Evolutionary conservation across 2,329 filamentous ascomycete genomes (phyloP).

Genomic region (Aspergillus hiratsukae): DNA sequence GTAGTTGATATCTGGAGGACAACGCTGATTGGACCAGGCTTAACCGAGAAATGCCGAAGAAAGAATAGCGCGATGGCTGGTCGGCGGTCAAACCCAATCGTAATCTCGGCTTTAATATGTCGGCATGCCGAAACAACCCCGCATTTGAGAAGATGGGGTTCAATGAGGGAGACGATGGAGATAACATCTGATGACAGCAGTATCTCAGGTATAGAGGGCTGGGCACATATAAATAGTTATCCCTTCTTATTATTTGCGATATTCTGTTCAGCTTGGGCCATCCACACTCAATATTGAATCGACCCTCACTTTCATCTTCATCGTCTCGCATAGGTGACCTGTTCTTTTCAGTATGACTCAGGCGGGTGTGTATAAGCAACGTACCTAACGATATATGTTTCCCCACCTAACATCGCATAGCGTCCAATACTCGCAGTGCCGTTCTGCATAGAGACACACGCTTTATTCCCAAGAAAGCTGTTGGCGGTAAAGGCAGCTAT

Average conservation of each 20-base stretch:
- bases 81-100: constrained; percentile 21
- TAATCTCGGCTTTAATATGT: constrained; percentile 22
- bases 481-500: constrained; percentile 48
- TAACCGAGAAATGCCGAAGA: background rate
- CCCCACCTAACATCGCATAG: constrained; percentile 1
- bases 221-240: background rate
- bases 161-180: background rate
- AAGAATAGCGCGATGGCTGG: background rate
- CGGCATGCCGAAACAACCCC: constrained; percentile 28
- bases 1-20: background rate
- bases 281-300: background rate
- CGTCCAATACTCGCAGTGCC: constrained; percentile 17
- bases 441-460: constrained; percentile 52
- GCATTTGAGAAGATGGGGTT: constrained; percentile 7
- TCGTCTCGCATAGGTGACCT: background rate
- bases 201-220: background rate
- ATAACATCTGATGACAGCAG: background rate
- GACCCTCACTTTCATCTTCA: background rate
- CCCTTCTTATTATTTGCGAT: background rate
- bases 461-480: constrained; percentile 43
- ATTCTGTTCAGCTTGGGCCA: background rate
- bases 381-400: background rate
- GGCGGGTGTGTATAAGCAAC: constrained; percentile 2
- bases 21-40: background rate
- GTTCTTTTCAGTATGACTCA: background rate